Conservation (phyloP, 2,329 filamentous ascomycete species). For the Hawksworthiomyces lignivorus region DNA sequence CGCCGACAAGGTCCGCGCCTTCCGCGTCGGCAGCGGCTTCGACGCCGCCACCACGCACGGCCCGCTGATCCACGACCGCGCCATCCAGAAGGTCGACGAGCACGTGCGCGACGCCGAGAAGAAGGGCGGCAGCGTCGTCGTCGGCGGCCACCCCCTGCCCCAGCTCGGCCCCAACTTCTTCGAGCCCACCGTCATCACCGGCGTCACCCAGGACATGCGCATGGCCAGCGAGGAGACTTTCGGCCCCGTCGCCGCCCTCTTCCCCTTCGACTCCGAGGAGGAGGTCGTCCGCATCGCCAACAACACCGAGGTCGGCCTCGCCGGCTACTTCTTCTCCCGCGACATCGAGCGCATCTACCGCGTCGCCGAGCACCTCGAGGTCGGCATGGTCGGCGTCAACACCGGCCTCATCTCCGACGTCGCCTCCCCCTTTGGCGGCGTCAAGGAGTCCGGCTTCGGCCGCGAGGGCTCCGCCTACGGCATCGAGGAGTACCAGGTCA, state of each 20-base stretch:
- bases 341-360: conserved; percentile 53
- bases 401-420: conserved; percentile 59
- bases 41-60: conserved; percentile 66
- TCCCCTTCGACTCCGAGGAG: conserved; percentile 79
- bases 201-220: conserved; percentile 79
- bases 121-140: conserved; percentile 68
- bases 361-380: conserved; percentile 64
- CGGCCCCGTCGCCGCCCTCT: conserved; percentile 84
- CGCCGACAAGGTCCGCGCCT: conserved; percentile 62
- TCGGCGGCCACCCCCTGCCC: conserved; percentile 66
- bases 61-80: conserved; percentile 77
- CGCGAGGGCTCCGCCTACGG: conserved; percentile 72
- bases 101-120: conserved; percentile 72
- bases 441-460: conserved; percentile 77
- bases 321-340: conserved; percentile 83
- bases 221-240: conserved; percentile 89
- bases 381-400: conserved; percentile 83
- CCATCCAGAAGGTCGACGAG: conserved; percentile 67
- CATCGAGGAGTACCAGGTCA: conserved; percentile 66
- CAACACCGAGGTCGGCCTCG: conserved; percentile 73
- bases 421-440: conserved; percentile 63
- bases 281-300: conserved; percentile 86
- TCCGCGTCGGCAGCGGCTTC: conserved; percentile 72
- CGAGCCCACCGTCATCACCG: conserved; percentile 79
- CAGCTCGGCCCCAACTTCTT: conserved; percentile 81